phyloP scores from a whole-genome alignment of 106 monocot genomes.

The Hemerocallis citrina region DNA sequence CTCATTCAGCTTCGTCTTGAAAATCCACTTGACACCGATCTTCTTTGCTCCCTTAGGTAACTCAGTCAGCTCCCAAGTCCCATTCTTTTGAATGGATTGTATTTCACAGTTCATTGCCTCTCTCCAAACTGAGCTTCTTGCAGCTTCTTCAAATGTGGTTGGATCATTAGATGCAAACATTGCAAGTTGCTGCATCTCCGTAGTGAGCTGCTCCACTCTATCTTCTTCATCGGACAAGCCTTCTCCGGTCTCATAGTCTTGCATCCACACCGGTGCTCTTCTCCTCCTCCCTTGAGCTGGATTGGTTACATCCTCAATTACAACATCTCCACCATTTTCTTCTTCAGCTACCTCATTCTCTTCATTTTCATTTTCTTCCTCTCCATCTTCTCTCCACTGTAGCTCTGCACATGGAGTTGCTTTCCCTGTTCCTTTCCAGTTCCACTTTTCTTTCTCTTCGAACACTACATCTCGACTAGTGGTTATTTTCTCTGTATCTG shows the following conservation, averaged over 20 bases:
- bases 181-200: no score
- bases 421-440: background rate
- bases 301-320: no score
- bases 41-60: no score
- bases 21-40: no score
- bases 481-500: background rate
- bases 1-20: no score
- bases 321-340: no score
- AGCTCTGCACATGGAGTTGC: no score
- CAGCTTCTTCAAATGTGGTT: background rate
- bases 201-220: no score
- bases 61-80: background rate
- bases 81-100: background rate
- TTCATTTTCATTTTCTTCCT: no score
- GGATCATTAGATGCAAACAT: background rate
- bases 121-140: background rate
- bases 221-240: background rate
- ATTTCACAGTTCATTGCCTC: background rate
- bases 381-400: no score
- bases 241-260: background rate
- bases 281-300: constrained; percentile 1
- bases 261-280: constrained; percentile 1
- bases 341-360: no score
- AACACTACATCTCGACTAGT: constrained; percentile 1
- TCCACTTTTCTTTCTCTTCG: background rate